Evolutionary conservation across 2,329 filamentous ascomycete genomes (phyloP).

Genomic region (Paecilomyces formosus): DNA sequence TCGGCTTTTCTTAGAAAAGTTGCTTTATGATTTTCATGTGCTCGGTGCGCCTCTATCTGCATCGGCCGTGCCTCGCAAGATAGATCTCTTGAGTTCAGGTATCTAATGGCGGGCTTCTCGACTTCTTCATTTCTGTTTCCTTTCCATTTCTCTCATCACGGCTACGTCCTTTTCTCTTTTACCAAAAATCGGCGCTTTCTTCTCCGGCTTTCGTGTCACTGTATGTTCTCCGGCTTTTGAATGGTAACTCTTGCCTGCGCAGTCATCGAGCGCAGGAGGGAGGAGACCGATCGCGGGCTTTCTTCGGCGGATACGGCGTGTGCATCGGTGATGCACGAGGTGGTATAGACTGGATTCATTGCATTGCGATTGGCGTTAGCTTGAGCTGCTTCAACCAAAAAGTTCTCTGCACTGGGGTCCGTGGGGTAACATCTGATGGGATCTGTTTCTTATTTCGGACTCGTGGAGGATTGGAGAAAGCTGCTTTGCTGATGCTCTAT

Average conservation of each 20-base stretch:
- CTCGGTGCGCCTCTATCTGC: slow-evolving; percentile 32
- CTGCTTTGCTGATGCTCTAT: slow-evolving; percentile 27
- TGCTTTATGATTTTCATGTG: slow-evolving; percentile 29
- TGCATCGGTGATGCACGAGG: slow-evolving; percentile 12
- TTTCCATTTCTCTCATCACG: not conserved
- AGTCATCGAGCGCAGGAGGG: slow-evolving; percentile 7
- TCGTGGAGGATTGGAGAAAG: slow-evolving; percentile 24
- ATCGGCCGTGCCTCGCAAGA: slow-evolving; percentile 32
- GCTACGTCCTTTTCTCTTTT: slow-evolving; percentile 6
- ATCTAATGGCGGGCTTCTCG: slow-evolving; percentile 28
- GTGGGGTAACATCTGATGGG: slow-evolving; percentile 21
- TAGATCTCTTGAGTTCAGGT: slow-evolving; percentile 35
- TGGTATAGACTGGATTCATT: slow-evolving; percentile 28
- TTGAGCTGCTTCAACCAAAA: slow-evolving; percentile 26
- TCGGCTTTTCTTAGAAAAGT: slow-evolving; percentile 31
- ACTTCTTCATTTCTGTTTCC: slow-evolving; percentile 6
- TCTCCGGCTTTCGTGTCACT: slow-evolving; percentile 15
- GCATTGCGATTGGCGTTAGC: slow-evolving; percentile 38
- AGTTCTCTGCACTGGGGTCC: slow-evolving; percentile 25
- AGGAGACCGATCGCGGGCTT: slow-evolving; percentile 10
- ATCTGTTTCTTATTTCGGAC: slow-evolving; percentile 24
- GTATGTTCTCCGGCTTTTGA: slow-evolving; percentile 7
- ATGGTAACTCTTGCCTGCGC: slow-evolving; percentile 5
- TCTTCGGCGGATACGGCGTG: slow-evolving; percentile 16
- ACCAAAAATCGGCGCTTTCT: slow-evolving; percentile 16